These are phyloP conservation scores for Heimioporus sp. DNA, from an alignment of 768 basidiomycete genomes.

Conservation along the genomic window DNA sequence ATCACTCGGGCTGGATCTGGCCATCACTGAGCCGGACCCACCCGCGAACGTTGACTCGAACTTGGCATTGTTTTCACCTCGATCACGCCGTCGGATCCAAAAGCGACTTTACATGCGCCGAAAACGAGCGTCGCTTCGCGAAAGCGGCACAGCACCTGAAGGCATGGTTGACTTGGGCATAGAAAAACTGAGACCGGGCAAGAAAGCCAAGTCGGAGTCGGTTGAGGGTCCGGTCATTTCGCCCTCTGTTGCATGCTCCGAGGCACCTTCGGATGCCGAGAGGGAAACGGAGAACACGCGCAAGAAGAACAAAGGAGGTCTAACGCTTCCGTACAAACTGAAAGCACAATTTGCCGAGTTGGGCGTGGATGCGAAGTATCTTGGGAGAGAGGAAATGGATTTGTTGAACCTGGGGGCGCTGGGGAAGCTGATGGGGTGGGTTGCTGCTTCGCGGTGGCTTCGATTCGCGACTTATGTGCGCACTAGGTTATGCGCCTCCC, in stretches of 20 bases:
- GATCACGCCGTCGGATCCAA: constrained; percentile 49
- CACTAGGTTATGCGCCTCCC: constrained; percentile 28
- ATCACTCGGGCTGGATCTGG: too few relatives aligned
- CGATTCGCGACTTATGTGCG: constrained; percentile 1
- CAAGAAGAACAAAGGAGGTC: constrained; percentile 32
- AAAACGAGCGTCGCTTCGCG: constrained; percentile 54
- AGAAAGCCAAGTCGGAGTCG: constrained; percentile 9
- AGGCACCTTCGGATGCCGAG: constrained; percentile 9
- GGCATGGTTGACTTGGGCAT: not conserved
- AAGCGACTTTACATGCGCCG: constrained; percentile 75
- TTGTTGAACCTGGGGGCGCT: constrained; percentile 38
- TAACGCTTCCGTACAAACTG: constrained; percentile 46
- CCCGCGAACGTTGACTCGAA: constrained; percentile 10
- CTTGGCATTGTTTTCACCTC: constrained; percentile 39
- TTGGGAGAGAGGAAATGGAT: constrained; percentile 43
- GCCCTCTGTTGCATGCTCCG: constrained; percentile 4
- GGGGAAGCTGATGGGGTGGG: constrained; percentile 42
- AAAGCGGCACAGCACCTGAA: constrained; percentile 13
- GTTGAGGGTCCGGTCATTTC: constrained; percentile 5
- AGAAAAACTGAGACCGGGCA: constrained; percentile 41
- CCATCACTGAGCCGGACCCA: not conserved
- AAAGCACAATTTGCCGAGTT: constrained; percentile 39
- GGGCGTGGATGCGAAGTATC: constrained; percentile 44
- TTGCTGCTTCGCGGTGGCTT: constrained; percentile 21
- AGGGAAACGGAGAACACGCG: constrained; percentile 3